Percentiles rank a stretch among this genome's conserved stretches.
Evolutionary conservation across 2,329 filamentous ascomycete genomes (phyloP).

Genomic region (Tolypocladium album): DNA sequence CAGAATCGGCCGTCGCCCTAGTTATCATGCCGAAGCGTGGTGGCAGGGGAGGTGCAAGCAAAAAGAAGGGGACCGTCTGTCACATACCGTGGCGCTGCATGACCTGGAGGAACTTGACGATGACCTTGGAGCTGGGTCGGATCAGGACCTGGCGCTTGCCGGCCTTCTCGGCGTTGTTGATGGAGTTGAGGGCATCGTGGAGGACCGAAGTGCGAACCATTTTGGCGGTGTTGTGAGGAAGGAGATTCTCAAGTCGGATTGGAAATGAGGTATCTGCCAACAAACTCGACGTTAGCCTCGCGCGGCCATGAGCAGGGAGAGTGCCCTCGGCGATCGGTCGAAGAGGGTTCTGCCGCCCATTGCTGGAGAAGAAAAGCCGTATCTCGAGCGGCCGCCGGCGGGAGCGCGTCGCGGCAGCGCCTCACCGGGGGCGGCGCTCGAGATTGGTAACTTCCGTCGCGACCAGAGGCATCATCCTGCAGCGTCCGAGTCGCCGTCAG

Average conservation of each 20-base stretch:
- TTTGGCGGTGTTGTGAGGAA: slow-evolving; percentile 51
- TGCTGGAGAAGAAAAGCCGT: slow-evolving; percentile 54
- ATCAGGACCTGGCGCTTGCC: slow-evolving; percentile 99
- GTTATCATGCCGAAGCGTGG: slow-evolving; percentile 92
- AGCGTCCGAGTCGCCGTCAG: slow-evolving; percentile 21
- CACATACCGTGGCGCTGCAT: slow-evolving; percentile 99
- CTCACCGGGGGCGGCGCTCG: slow-evolving; percentile 17
- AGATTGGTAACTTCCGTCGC: slow-evolving; percentile 55
- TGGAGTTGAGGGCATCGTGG: slow-evolving; percentile 97
- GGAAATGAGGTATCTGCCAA: slow-evolving; percentile 56
- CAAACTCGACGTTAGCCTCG: slow-evolving; percentile 46
- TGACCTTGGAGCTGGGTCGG: slow-evolving; percentile 98
- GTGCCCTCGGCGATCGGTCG: slow-evolving; percentile 47
- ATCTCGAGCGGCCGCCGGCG: slow-evolving; percentile 27
- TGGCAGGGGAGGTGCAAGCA: slow-evolving; percentile 6
- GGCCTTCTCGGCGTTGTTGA: slow-evolving; percentile 99
- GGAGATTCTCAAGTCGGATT: slow-evolving; percentile 72
- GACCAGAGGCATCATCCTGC: slow-evolving; percentile 32
- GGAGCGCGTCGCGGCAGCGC: slow-evolving; percentile 1
- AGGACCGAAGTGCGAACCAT: slow-evolving; percentile 99
- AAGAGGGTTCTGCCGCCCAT: slow-evolving; percentile 62
- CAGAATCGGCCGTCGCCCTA: slow-evolving; percentile 78
- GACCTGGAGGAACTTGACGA: slow-evolving; percentile 96
- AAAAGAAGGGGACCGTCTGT: neutral
- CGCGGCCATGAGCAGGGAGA: slow-evolving; percentile 55